Evolutionary conservation across 257 asterid species (phyloP).

Genomic region (Solanum acaule): DNA sequence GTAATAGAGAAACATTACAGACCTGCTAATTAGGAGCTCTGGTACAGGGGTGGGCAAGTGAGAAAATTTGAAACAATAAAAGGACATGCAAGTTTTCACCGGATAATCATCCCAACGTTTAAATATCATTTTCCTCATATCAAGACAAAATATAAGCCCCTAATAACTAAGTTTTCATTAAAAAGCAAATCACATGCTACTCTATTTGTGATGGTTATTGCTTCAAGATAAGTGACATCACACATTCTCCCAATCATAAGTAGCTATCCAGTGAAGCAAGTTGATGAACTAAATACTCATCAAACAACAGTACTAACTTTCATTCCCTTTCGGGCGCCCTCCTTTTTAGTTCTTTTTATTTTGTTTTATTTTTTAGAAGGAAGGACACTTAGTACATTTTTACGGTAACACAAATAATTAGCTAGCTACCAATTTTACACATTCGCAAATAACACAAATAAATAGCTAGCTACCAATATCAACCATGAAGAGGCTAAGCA

Average conservation of each 20-base stretch:
- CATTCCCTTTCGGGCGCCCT: not conserved
- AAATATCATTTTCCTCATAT: not conserved
- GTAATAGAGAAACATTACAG: not conserved
- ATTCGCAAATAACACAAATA: not conserved
- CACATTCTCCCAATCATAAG: not conserved
- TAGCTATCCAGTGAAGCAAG: not conserved
- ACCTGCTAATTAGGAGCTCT: not conserved
- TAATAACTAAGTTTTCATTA: not conserved
- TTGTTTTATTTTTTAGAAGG: too few species aligned
- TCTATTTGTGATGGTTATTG: not conserved
- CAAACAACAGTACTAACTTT: not conserved
- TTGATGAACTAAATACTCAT: not conserved
- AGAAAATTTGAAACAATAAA: not conserved
- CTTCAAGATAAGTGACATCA: not conserved
- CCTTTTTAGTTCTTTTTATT: not conserved
- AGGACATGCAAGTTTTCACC: not conserved
- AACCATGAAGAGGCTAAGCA: not conserved
- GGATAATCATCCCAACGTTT: not conserved
- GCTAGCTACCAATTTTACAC: not conserved
- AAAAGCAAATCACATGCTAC: not conserved
- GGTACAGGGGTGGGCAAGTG: not conserved
- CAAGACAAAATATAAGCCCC: not conserved
- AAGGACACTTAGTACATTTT: not conserved
- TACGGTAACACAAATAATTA: not conserved
- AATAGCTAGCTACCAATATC: not conserved